phyloP scores from a whole-genome alignment of 306 rosid genomes.

The Astragalus glycyphyllos region DNA sequence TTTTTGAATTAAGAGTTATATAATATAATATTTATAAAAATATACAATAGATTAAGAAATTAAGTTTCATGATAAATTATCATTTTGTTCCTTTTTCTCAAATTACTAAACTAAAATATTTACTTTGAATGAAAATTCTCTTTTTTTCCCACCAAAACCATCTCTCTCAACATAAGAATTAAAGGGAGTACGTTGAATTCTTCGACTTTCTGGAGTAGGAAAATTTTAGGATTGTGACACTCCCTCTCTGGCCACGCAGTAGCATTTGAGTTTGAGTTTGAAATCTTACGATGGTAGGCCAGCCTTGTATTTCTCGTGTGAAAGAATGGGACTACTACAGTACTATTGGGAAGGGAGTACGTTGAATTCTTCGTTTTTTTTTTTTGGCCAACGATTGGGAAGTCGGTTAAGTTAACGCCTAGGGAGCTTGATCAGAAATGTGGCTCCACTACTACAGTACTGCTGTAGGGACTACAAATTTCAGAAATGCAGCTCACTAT shows the following conservation, averaged over 20 bases:
- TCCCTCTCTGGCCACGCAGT: too few species aligned
- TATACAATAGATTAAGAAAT: background rate
- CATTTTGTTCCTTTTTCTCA: background rate
- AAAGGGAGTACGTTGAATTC: too few species aligned
- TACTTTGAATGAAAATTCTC: too few species aligned
- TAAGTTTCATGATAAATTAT: background rate
- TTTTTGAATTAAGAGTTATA: background rate
- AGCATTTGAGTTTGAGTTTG: background rate
- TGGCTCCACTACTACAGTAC: constrained; percentile 25
- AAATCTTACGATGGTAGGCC: background rate
- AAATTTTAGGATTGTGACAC: too few species aligned
- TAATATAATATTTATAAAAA: background rate
- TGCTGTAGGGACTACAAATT: constrained; percentile 34
- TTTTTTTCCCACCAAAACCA: too few species aligned
- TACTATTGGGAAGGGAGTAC: too few species aligned
- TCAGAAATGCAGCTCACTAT: constrained; percentile 1
- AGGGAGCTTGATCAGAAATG: constrained; percentile 32
- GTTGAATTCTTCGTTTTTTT: too few species aligned
- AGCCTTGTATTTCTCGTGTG: too few species aligned
- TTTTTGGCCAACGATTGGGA: constrained; percentile 11
- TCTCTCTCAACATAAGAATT: too few species aligned
- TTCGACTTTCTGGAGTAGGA: too few species aligned
- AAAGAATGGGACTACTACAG: background rate
- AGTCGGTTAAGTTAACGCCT: constrained; percentile 12
- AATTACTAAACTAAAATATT: too few species aligned